Evolutionary conservation across 2,329 filamentous ascomycete genomes (phyloP).

Genomic region (Xylaria sp.): DNA sequence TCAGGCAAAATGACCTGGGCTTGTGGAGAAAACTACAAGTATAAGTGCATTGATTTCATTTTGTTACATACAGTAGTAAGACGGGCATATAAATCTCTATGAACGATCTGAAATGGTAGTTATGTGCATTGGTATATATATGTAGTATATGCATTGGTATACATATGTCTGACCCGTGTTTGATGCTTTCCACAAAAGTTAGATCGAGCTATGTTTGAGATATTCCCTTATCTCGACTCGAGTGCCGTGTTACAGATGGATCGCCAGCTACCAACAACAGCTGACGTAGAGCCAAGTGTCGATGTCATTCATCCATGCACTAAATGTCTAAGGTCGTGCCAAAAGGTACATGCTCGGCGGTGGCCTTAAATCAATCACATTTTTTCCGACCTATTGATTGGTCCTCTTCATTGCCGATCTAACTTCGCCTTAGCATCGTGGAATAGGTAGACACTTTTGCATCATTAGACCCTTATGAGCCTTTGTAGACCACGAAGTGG

Average conservation of each 20-base stretch:
- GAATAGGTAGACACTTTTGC: not conserved
- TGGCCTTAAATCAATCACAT: not conserved
- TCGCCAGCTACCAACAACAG: conserved; percentile 17
- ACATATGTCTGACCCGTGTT: not conserved
- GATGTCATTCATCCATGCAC: conserved; percentile 30
- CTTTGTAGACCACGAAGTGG: not conserved
- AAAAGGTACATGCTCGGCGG: not conserved
- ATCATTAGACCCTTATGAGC: not conserved
- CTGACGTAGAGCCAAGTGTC: conserved; percentile 29
- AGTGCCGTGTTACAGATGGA: conserved; percentile 5
- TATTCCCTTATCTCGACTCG: conserved; percentile 14
- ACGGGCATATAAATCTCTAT: not conserved
- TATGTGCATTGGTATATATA: not conserved
- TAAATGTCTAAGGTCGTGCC: not conserved
- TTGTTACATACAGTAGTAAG: conserved; percentile 1
- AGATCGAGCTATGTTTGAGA: conserved; percentile 13
- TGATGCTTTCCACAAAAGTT: conserved; percentile 4
- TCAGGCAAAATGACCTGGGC: not conserved
- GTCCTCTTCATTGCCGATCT: conserved; percentile 4
- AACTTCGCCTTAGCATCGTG: conserved; percentile 1
- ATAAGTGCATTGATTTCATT: not conserved
- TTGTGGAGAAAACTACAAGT: too few species aligned
- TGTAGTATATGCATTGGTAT: not conserved
- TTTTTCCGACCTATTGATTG: conserved; percentile 12
- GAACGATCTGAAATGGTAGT: not conserved